Evolutionary conservation across 805 yeast genomes (phyloP).

Genomic region (Wickerhamomyces strasburgensis): DNA sequence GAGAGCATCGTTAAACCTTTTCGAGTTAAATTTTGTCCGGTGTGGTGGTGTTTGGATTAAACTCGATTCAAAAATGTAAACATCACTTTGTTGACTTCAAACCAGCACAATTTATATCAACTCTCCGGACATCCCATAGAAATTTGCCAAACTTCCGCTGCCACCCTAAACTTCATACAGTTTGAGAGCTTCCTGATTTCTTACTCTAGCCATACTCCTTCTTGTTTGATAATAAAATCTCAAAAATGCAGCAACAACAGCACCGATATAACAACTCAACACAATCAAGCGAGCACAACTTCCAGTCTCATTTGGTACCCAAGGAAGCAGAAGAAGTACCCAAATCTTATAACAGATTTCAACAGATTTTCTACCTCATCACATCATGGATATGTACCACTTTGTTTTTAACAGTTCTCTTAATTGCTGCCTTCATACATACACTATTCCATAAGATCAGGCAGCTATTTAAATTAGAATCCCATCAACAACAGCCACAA

Average conservation of each 20-base stretch:
- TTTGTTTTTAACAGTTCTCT: conserved; percentile 12
- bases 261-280: not conserved
- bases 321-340: not conserved
- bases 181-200: too few relatives aligned
- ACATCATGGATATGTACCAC: conserved; percentile 14
- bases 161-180: too few relatives aligned
- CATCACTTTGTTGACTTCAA: too few relatives aligned
- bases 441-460: not conserved
- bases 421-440: conserved; percentile 14
- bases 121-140: too few relatives aligned
- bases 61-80: too few relatives aligned
- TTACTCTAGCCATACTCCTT: too few relatives aligned
- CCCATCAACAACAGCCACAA: not conserved
- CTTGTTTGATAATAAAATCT: too few relatives aligned
- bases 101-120: too few relatives aligned
- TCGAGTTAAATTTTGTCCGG: too few relatives aligned
- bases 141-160: too few relatives aligned
- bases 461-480: not conserved
- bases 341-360: not conserved
- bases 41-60: too few relatives aligned
- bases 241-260: not conserved
- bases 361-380: conserved; percentile 5
- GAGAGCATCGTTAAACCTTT: too few relatives aligned
- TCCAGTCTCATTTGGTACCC: conserved; percentile 11
- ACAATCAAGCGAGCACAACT: conserved; percentile 1